Conservation (phyloP, 2,329 filamentous ascomycete genomes). For the Harringtonia lauricola region DNA sequence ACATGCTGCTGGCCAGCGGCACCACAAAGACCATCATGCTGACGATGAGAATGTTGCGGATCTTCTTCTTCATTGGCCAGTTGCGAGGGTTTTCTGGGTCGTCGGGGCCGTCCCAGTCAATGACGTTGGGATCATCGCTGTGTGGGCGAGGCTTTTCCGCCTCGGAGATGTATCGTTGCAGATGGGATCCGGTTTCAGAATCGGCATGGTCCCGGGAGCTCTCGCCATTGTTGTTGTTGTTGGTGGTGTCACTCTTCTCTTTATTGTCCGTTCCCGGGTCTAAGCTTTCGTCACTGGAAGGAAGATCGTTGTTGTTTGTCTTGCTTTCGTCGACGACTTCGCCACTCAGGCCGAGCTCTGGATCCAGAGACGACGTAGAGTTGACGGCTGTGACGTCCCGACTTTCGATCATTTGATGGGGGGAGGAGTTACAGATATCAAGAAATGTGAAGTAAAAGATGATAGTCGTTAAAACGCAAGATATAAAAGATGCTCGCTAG, state of each 20-base stretch:
- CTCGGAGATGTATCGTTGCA: background rate
- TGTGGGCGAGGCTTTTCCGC: background rate
- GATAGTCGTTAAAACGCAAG: too few relatives aligned
- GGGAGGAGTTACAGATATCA: background rate
- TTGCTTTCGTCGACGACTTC: background rate
- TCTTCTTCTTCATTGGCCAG: slow-evolving; percentile 3
- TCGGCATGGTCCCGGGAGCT: background rate
- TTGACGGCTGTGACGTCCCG: background rate
- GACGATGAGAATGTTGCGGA: background rate
- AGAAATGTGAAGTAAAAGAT: background rate
- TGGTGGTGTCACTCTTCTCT: too few relatives aligned
- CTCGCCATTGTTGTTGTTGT: background rate
- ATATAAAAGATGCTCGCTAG: too few relatives aligned
- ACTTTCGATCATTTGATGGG: background rate
- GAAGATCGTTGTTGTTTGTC: background rate
- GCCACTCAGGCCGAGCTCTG: background rate
- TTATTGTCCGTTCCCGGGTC: background rate
- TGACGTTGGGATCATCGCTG: background rate
- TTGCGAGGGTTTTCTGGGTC: slow-evolving; percentile 4
- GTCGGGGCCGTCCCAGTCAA: slow-evolving; percentile 3
- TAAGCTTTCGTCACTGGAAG: background rate
- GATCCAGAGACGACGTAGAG: background rate
- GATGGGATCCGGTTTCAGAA: background rate
- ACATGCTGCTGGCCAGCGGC: slow-evolving; percentile 1
- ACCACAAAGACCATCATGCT: background rate